Base-by-base conservation (phyloP, 2,329 filamentous ascomycete genomes). In the Waltergamsia citrina region DNA sequence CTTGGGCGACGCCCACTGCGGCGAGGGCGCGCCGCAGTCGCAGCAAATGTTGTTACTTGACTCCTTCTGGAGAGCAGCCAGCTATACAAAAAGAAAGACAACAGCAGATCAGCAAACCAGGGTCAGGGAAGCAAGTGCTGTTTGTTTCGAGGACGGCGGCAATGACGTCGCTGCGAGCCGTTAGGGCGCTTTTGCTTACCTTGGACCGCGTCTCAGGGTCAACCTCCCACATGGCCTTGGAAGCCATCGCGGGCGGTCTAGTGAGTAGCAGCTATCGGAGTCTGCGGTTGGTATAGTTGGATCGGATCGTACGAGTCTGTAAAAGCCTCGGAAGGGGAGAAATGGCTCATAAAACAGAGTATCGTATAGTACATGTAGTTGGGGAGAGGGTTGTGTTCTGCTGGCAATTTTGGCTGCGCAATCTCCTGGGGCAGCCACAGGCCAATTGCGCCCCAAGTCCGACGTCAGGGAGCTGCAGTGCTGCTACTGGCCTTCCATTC, bases 1-100 rank as follows among this genome's bases (percentile, higher is more conserved):
- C 62, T 98, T 98, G 43, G 92, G 92, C 24, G 87, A 72, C 47
- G 92, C 90, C 92, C 92, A 98, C 81, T 98, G 92, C 42, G 92
- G 92, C 49, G 86, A 93, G 16, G 92, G 90, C 29, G 92, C 90
- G 54, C 80, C 80, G 69, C 92, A 98, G 65, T 98, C 92, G 65
- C 88, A 90, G 67, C 92, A 98, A 49, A 76, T 65, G 55, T 84
- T 86, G 62, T 98, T 98, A 47, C 81, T 79, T 47, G 86, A 81
- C 47, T 81, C 81, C 60, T 94, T 94, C 59, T 94, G 88, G 47
- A 96, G 86, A 41, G 85, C 78, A 44, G 87, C 78, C 54, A 98
- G 79, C 86, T 94, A 56, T 40, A 10, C 18, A 17, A 20, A 19
- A 17, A 40, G 16, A 38, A 38, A 24, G 15, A 20, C 20, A 6